Conservation (phyloP, 2,329 filamentous ascomycete genomes). For the Diaporthe sp. region DNA sequence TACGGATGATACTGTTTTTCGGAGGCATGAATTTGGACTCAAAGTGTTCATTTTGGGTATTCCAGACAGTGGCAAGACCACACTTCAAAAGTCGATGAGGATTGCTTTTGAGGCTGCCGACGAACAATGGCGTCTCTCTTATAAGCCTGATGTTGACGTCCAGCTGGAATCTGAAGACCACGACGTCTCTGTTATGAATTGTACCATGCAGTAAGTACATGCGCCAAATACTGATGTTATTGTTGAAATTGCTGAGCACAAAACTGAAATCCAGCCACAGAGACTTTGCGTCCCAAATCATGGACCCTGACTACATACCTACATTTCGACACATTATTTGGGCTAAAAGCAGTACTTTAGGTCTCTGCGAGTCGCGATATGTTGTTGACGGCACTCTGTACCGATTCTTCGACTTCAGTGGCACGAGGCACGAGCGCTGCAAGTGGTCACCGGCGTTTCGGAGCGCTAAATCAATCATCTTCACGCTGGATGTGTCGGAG, state of each 20-base stretch:
- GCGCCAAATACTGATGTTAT: too few species aligned
- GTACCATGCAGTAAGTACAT: too few species aligned
- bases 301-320: background rate
- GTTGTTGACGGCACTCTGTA: background rate
- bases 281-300: background rate
- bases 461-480: background rate
- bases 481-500: conserved; percentile 9
- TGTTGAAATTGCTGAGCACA: background rate
- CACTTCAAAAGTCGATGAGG: background rate
- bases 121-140: background rate
- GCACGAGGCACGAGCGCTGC: background rate
- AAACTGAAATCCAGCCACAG: background rate
- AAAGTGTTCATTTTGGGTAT: background rate
- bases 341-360: background rate
- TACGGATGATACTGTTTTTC: background rate
- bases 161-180: too few species aligned
- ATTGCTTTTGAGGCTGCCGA: background rate
- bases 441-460: background rate
- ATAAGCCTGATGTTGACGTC: background rate
- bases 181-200: too few species aligned
- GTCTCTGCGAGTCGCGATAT: background rate
- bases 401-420: conserved; percentile 3
- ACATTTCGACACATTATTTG: background rate
- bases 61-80: background rate
- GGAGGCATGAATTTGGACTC: background rate